phyloP scores from a whole-genome alignment of 1,139 yeast species.

The Kurtzmaniella quercitrusa region DNA sequence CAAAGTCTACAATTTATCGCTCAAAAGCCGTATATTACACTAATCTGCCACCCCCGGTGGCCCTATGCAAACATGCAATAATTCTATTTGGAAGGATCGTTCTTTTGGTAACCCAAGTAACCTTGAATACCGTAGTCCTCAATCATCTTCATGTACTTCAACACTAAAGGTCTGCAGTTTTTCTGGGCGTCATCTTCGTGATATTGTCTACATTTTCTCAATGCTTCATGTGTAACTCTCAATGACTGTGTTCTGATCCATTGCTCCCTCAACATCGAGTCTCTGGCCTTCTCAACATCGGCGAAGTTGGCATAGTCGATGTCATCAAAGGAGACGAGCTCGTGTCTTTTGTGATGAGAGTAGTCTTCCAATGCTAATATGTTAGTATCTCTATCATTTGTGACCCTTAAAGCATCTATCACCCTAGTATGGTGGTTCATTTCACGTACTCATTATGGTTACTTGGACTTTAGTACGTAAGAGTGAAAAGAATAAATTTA shows the following conservation, averaged over 20 bases:
- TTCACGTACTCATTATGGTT: constrained; percentile 18
- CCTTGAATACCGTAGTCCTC: constrained; percentile 68
- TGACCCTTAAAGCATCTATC: neutral
- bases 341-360: constrained; percentile 60
- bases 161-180: constrained; percentile 56
- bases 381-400: neutral
- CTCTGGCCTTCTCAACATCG: constrained; percentile 69
- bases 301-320: constrained; percentile 68
- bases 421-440: neutral
- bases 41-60: constrained; percentile 8
- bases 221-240: constrained; percentile 67
- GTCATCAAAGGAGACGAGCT: constrained; percentile 78
- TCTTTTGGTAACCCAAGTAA: constrained; percentile 77
- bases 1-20: neutral
- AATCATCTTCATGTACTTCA: constrained; percentile 73
- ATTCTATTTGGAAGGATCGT: constrained; percentile 68
- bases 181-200: constrained; percentile 77
- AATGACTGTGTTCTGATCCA: constrained; percentile 70
- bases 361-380: constrained; percentile 32
- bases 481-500: constrained; percentile 13
- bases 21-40: constrained; percentile 9
- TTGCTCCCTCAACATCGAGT: constrained; percentile 74
- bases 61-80: constrained; percentile 5
- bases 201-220: constrained; percentile 72
- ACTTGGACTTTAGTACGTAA: constrained; percentile 3